Evolutionary conservation across 768 basidiomycete genomes (phyloP), one percentile per base, ranked within the genome.

Genomic region (Agaricus sinodeliciosus): DNA sequence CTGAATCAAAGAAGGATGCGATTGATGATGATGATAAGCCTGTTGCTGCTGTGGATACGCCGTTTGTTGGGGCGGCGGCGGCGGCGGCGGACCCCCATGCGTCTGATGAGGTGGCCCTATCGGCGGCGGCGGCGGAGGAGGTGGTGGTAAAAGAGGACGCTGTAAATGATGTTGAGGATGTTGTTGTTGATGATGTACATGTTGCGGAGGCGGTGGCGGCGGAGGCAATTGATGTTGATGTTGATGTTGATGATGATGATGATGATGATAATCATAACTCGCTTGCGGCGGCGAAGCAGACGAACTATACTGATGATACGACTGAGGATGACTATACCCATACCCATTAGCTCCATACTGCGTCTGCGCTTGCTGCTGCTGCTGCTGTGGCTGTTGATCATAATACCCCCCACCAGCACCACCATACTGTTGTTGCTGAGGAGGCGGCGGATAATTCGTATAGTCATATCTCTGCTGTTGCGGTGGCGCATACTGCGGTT

Each of bases 331-430:
- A 25, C 58, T 58, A 27, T 55, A 50, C 18, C 55, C 48, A 22
- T 56, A 56, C 6, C 58, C 55, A 63, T 36, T 22, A 1, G 2
- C 22, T 2, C 22, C 22, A 22, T 22, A 22, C 22, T 22, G 22
- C 22, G 22, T 22, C 22, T 52, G 22, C 31, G 4, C 31, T 31
- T 31, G 31, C 31, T 7, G 31, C 31, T 31, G 31, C 11, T 31
- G 62, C 12, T 49, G 54, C 12, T 62, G 63, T 16, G 57, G 64
- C 0, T 64, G 64, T 19, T 63, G 65, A 41, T 66, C 68, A 36
- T 67, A 63, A 37, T 67, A 67, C 15, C 66, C 66, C 41, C 63
- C 62, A 37, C 70, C 66, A 1, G 65, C 66, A 42, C 63, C 62
- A 40, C 70, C 67, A 1, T 61, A n/a, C 6, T 62, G 65, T 3